Evolutionary conservation across 2,329 filamentous ascomycete species (phyloP), one percentile per base, ranked within the genome.

Genomic region (Hymenoscyphus occultus): DNA sequence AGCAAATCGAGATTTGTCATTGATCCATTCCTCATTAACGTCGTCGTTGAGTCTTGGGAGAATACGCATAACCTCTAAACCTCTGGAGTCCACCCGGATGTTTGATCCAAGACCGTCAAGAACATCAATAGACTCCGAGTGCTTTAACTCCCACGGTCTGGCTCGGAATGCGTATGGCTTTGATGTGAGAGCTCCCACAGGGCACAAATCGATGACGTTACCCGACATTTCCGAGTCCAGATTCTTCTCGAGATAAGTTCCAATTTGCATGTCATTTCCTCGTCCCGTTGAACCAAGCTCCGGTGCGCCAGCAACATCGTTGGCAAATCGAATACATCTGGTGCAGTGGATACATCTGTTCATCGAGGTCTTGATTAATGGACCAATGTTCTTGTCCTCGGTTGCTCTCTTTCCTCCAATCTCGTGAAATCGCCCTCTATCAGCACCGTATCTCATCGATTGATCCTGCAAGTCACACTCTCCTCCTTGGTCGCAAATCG

Each of bases 281-380:
- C 95, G 91, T 76, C 95, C 95, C 39, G 91, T 91, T 42, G 93
- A 96, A 72, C 95, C 95, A 74, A 99, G 86, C 79, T 99, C 95
- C 42, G 95, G 93, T 67, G 95, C 95, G 74, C 95, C 95, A 68
- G 95, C 95, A 75, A 99, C 85, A 75, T 99, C 95, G 80, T 98
- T 99, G 77, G 95, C 91, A 80, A 99, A 99, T 76, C 95, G 93
- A 73, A 99, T 88, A 80, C 95, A 99, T 75, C 95, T 89, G 69
- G 95, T 99, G 84, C 95, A 99, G 83, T 99, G 95, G 75, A 99
- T 99, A 80, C 95, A 99, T 78, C 95, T 87, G 85, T 99, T 99
- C 95, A 99, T 99, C 60, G 95, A 99, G 3, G 95, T 99, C 87
- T 99, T 99, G 81, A 99, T 91, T 72, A 99, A 80, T 62, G 95